phyloP scores from a whole-genome alignment of 257 asterid species.

The Solanum bulbocastanum region DNA sequence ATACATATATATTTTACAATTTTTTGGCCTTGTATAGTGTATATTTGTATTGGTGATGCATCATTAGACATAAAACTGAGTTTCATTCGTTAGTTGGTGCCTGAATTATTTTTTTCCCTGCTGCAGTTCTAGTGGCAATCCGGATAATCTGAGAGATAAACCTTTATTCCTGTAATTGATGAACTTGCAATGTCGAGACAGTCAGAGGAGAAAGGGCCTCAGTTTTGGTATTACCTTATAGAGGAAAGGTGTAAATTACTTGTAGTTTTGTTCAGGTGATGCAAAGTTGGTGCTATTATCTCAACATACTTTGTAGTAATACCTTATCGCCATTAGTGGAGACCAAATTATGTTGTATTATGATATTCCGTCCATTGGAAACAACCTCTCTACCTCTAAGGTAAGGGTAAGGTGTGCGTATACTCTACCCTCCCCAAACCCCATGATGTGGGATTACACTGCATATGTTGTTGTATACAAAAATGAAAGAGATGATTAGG shows the following conservation, averaged over 20 bases:
- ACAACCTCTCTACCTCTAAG: background rate
- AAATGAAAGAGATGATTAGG: constrained; percentile 3
- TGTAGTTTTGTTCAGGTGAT: constrained; percentile 1
- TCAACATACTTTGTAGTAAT: background rate
- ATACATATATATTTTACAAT: background rate
- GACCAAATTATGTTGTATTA: constrained; percentile 6
- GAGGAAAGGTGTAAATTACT: background rate
- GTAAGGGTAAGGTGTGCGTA: background rate
- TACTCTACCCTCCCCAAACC: background rate
- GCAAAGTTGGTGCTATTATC: background rate
- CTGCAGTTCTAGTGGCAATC: constrained; percentile 56
- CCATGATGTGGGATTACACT: background rate
- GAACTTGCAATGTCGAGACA: background rate
- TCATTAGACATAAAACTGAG: background rate
- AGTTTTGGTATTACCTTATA: background rate
- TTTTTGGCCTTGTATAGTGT: background rate
- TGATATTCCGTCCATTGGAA: background rate
- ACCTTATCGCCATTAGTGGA: constrained; percentile 2
- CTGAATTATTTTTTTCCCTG: background rate
- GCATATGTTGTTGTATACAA: background rate
- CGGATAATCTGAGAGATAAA: constrained; percentile 8
- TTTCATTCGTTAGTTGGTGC: background rate
- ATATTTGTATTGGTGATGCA: background rate
- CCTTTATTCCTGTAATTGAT: background rate
- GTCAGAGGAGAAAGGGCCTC: background rate